phyloP scores from a whole-genome alignment of 176 grass and related monocot species.

The Carex pumila region DNA sequence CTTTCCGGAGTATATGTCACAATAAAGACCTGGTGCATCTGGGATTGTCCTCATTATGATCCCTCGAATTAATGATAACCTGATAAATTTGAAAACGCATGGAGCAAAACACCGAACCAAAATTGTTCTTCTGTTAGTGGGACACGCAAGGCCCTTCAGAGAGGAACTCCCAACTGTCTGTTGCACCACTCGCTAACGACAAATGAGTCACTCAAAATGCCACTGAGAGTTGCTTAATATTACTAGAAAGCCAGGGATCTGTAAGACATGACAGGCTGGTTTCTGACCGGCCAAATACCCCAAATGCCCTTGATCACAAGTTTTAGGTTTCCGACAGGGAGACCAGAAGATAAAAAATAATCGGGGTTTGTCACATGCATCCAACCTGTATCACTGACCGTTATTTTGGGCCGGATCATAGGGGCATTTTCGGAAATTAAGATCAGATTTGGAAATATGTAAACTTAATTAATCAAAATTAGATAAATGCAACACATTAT shows the following conservation, averaged over 20 bases:
- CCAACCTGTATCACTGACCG: constrained; percentile 31
- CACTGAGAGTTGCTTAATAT: not conserved
- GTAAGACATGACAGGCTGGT: constrained; percentile 12
- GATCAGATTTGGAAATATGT: not conserved
- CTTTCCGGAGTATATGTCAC: not conserved
- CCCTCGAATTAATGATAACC: not conserved
- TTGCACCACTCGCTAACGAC: not conserved
- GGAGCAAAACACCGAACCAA: not conserved
- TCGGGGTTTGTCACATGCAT: constrained; percentile 15
- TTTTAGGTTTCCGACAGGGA: constrained; percentile 21
- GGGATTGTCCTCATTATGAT: not conserved
- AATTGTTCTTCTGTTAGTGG: not conserved
- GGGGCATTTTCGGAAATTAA: constrained; percentile 6
- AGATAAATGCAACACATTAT: not conserved
- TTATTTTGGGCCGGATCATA: constrained; percentile 20
- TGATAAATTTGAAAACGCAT: not conserved
- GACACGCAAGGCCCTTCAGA: not conserved
- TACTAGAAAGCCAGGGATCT: not conserved
- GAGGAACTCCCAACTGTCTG: not conserved
- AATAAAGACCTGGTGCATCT: not conserved
- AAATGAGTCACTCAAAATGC: not conserved
- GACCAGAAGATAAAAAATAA: constrained; percentile 20
- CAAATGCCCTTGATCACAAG: constrained; percentile 8
- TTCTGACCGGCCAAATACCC: constrained; percentile 7
- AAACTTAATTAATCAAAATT: not conserved